Base-by-base conservation (phyloP, 2,329 filamentous ascomycete species). In the Aspergillus sp. region DNA sequence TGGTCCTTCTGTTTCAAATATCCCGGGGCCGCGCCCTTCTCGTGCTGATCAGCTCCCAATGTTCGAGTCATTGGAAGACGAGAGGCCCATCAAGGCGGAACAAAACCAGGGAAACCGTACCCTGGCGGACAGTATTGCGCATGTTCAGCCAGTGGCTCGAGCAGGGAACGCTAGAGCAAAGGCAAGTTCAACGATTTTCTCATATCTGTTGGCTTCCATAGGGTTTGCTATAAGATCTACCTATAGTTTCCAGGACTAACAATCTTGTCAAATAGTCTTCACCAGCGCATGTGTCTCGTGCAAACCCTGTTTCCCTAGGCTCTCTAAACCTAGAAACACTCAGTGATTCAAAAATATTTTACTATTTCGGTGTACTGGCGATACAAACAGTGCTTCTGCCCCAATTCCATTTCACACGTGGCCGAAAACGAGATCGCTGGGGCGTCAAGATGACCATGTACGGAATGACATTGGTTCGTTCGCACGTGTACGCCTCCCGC, bases 341-440 rank as follows among this genome's bases (percentile, higher is more conserved):
- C 51, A 60, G 55, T 8, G 53, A 57, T n/a, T 55, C 64, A 4
- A 62, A 70, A 22, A 65, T 70, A 1, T 48, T 77, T 6, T 78
- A 75, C 19, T 71, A 66, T 55, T 77, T 77, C 57, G 73, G 72
- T 11, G 68, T 75, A 1, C 48, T 78, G 6, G 59, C 65, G 1
- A 60, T 71, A 7, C 68, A 73, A 52, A 67, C 66, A 11, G 50
- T 63, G 7, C 65, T 77, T 9, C 49, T 62, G 7, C 73, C 75
- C 0, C 57, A 54, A 1, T 74, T 74, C 46, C 58, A 69, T 1
- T 75, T 68, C 61, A 66, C 54, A 25, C 45, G 49, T 52, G 30
- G 60, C 30, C 41, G 50, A 61, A 11, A 65, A 54, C 19, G 54
- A 49, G 53, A 52, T 63, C 8, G 45, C 23, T 75, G 72, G 71